Percentiles rank a stretch among this genome's conserved stretches.
phyloP scores from a whole-genome alignment of 306 rosid species.

The Boehmeria nivea region DNA sequence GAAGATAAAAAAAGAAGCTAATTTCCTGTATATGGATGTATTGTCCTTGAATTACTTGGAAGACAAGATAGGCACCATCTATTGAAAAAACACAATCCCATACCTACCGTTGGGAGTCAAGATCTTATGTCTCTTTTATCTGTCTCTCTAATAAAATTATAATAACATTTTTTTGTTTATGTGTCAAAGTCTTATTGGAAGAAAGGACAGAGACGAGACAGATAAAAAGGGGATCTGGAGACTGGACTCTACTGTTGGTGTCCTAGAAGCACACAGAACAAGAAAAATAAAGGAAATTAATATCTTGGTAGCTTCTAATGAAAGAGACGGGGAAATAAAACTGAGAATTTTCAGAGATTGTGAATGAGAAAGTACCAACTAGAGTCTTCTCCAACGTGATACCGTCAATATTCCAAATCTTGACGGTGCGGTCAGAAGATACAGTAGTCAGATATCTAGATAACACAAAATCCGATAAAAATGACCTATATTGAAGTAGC shows the following conservation, averaged over 20 bases:
- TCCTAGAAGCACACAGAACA: constrained; percentile 47
- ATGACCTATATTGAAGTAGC: too few species aligned
- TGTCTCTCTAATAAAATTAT: too few species aligned
- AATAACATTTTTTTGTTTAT: too few species aligned
- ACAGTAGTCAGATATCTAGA: constrained; percentile 91
- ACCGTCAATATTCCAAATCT: constrained; percentile 98
- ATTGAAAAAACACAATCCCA: constrained; percentile 99
- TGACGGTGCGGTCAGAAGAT: constrained; percentile 87
- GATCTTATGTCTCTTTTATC: too few species aligned
- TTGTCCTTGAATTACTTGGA: too few species aligned
- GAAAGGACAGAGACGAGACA: too few species aligned
- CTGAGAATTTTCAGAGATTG: not conserved
- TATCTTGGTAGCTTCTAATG: too few species aligned
- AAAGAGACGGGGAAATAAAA: not conserved
- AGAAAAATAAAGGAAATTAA: constrained; percentile 2
- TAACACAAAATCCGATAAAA: constrained; percentile 18
- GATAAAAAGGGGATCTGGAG: too few species aligned
- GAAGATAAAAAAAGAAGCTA: too few species aligned
- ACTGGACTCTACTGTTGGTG: too few species aligned
- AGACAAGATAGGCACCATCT: constrained; percentile 96
- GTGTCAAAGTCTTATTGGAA: too few species aligned
- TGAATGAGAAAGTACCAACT: constrained; percentile 43
- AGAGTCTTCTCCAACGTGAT: constrained; percentile 92
- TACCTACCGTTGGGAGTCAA: constrained; percentile 90
- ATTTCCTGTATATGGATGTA: constrained; percentile 88